Percentiles rank a stretch among this genome's conserved stretches.
phyloP scores from a whole-genome alignment of 164 flowering plant species.

The Nymphaea thermarum region DNA sequence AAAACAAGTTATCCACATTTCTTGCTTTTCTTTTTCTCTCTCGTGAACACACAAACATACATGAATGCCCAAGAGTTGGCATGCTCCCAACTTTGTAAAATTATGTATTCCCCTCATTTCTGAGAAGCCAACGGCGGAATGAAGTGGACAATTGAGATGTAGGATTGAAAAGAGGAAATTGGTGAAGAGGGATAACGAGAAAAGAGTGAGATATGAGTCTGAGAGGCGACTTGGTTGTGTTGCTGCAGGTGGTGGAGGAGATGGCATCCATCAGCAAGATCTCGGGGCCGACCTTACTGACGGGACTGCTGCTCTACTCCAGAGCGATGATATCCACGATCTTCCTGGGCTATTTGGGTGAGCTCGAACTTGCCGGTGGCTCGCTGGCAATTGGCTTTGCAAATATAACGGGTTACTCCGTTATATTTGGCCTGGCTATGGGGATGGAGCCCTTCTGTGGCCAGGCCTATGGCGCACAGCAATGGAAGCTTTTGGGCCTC shows the following conservation, averaged over 20 bases:
- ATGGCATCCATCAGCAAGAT: slow-evolving; percentile 69
- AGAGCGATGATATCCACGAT: slow-evolving; percentile 92
- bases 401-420: slow-evolving; percentile 93
- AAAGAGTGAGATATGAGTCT: background rate
- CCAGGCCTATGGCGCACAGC: slow-evolving; percentile 83
- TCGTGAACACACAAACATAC: background rate
- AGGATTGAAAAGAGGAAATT: background rate
- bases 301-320: slow-evolving; percentile 69
- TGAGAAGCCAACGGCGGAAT: background rate
- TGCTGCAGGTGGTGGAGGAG: slow-evolving; percentile 59
- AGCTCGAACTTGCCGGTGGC: slow-evolving; percentile 87
- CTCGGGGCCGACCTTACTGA: slow-evolving; percentile 69
- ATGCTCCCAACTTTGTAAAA: background rate
- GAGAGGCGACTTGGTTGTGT: background rate
- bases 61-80: background rate
- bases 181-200: background rate
- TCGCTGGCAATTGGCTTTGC: slow-evolving; percentile 89
- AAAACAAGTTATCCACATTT: background rate
- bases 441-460: slow-evolving; percentile 99
- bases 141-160: background rate
- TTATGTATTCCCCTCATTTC: background rate
- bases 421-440: slow-evolving; percentile 86
- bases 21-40: background rate
- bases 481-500: slow-evolving; percentile 60
- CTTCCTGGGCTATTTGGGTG: slow-evolving; percentile 81